A percentile compares a stretch with the other conserved stretches of the same genome.
Conservation (phyloP, 2,329 filamentous ascomycete genomes). For the Phaeosphaeriaceae sp. region DNA sequence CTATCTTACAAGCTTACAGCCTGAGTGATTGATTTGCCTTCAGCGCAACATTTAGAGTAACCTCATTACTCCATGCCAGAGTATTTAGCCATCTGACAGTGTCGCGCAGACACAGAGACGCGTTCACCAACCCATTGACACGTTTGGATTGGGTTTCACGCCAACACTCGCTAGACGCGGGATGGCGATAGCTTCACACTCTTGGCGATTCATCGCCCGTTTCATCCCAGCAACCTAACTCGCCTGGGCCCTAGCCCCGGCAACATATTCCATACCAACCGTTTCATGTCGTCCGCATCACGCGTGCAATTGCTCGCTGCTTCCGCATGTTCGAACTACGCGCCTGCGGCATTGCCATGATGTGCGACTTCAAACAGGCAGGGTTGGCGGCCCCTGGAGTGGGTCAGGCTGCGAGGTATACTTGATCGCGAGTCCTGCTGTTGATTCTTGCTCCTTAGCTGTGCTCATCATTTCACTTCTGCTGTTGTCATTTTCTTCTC, state of each 20-base stretch:
- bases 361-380: slow-evolving; percentile 28
- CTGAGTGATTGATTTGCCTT: not conserved
- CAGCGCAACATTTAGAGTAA: not conserved
- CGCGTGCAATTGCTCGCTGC: slow-evolving; percentile 18
- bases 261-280: slow-evolving; percentile 17
- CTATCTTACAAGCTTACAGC: not conserved
- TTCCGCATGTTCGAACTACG: slow-evolving; percentile 10
- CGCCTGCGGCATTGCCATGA: slow-evolving; percentile 18
- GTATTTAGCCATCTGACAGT: not conserved
- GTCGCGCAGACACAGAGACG: not conserved
- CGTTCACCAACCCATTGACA: slow-evolving; percentile 3
- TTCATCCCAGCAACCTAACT: slow-evolving; percentile 36
- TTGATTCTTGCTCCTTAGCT: slow-evolving; percentile 35
- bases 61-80: not conserved
- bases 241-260: slow-evolving; percentile 20
- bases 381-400: slow-evolving; percentile 22
- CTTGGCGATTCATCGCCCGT: slow-evolving; percentile 42
- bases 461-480: slow-evolving; percentile 32
- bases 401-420: slow-evolving; percentile 17
- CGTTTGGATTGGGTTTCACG: slow-evolving; percentile 34
- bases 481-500: not conserved
- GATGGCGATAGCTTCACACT: slow-evolving; percentile 34
- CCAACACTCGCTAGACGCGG: slow-evolving; percentile 27
- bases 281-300: slow-evolving; percentile 23
- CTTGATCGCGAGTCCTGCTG: slow-evolving; percentile 17